Evolutionary conservation across 2,329 filamentous ascomycete species (phyloP).

Genomic region (Aspergillus fumigatiaffinis): DNA sequence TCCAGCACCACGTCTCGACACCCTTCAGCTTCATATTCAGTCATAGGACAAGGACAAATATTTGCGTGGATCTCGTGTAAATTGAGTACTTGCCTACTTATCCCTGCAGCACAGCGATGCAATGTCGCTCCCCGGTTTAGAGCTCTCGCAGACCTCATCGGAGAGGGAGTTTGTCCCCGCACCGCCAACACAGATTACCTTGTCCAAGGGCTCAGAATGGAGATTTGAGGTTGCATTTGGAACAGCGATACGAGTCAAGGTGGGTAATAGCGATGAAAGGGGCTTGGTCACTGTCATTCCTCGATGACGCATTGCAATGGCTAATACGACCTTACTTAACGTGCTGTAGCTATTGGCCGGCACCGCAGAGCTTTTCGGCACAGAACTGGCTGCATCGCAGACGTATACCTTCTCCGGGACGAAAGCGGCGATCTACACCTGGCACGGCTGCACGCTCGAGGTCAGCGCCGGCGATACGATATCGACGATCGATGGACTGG

Average conservation of each 20-base stretch:
- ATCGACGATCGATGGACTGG: slow-evolving; percentile 30
- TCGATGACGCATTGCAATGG: not conserved
- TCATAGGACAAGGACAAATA: not conserved
- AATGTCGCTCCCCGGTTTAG: slow-evolving; percentile 73
- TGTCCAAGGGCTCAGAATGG: slow-evolving; percentile 69
- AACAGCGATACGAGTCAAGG: slow-evolving; percentile 51
- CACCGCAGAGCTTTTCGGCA: slow-evolving; percentile 89
- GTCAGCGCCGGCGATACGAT: slow-evolving; percentile 59
- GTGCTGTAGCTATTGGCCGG: slow-evolving; percentile 63
- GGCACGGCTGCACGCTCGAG: slow-evolving; percentile 84
- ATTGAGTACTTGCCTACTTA: not conserved
- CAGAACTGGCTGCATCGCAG: slow-evolving; percentile 78
- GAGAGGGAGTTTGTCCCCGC: slow-evolving; percentile 35
- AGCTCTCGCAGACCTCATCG: slow-evolving; percentile 62
- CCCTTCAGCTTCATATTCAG: not conserved
- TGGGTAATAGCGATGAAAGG: slow-evolving; percentile 21
- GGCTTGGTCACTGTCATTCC: not conserved
- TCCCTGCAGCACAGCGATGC: slow-evolving; percentile 16
- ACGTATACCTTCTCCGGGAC: slow-evolving; percentile 76
- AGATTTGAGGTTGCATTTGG: slow-evolving; percentile 67
- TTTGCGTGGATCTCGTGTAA: not conserved
- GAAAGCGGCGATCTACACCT: slow-evolving; percentile 87
- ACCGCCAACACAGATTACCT: slow-evolving; percentile 46
- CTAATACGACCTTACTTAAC: not conserved
- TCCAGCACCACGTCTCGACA: not conserved